Evolutionary conservation across 2,329 filamentous ascomycete species (phyloP), one percentile per base, ranked within the genome.

Genomic region (Colletotrichum godetiae): DNA sequence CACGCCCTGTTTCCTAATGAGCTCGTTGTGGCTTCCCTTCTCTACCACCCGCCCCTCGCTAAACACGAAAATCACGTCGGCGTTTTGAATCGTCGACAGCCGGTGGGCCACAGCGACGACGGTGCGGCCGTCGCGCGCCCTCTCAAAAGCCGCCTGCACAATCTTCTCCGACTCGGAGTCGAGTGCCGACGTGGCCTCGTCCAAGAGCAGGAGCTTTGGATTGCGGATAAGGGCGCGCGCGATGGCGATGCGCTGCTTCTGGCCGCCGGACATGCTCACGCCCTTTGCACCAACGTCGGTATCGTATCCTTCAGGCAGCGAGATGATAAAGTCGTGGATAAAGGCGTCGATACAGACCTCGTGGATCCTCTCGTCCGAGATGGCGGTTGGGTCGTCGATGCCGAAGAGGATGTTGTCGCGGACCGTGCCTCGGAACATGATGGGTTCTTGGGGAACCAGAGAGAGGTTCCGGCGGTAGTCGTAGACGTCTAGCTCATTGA

Each of bases 171-270:
- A 88, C 73, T 89, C 84, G 1, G 88, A 87, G 70, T 91, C 89
- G 0, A 91, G 81, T 37, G 85, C 87, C 1, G 84, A 86, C 0
- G 89, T 91, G 3, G 89, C 89, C 77, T 91, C 89, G 62, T 92
- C 90, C 0, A 91, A 82, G 0, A 91, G 79, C 1, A 91, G 79
- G 1, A 91, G 76, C 6, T 78, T 77, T 0, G 89, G 89, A 5
- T 86, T 84, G 3, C 88, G 84, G 3, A 90, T 82, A 15, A 91
- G 81, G 0, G 88, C 88, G 4, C 88, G 82, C 0, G 89, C 89
- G 49, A 91, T 88, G 0, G 87, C 88, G 3, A 91, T 80, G 0
- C 89, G 85, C 76, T 91, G 89, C 31, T 86, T 84, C 76, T 91
- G 89, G 0, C 89, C 89, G 0, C 89, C 88, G 0, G 85, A 88